These are phyloP conservation scores for Irpex sp. DNA, from an alignment of 1,284 basidiomycete genomes.

Conservation along the genomic window DNA sequence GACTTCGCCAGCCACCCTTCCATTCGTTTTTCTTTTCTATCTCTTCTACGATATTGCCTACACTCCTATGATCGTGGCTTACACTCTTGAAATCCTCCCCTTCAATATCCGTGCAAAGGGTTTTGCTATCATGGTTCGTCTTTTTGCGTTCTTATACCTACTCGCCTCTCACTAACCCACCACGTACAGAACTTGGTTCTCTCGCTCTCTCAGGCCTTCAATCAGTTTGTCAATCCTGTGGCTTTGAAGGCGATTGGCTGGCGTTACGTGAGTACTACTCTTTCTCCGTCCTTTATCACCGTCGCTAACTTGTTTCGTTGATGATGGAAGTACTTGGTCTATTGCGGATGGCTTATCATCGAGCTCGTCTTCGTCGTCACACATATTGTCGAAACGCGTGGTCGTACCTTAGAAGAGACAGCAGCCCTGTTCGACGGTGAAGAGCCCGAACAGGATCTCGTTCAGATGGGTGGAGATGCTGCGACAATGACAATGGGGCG, in stretches of 20 bases:
- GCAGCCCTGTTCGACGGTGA: conserved; percentile 60
- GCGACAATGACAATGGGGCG: conserved; percentile 36
- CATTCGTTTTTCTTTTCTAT: conserved; percentile 67
- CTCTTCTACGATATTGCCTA: conserved; percentile 66
- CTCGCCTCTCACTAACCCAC: not conserved
- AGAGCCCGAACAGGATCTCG: conserved; percentile 38
- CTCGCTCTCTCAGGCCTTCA: conserved; percentile 56
- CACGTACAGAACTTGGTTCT: conserved; percentile 47
- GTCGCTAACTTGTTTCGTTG: not conserved
- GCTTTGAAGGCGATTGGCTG: conserved; percentile 61
- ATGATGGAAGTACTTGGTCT: conserved; percentile 42
- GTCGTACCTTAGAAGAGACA: conserved; percentile 63
- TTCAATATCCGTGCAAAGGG: conserved; percentile 64
- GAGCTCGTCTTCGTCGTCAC: conserved; percentile 52
- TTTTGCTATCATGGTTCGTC: conserved; percentile 56
- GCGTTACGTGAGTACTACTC: conserved; percentile 45
- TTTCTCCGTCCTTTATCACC: not conserved
- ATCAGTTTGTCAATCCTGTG: conserved; percentile 71
- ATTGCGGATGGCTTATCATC: conserved; percentile 54
- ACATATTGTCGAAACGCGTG: conserved; percentile 57
- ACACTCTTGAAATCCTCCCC: conserved; percentile 65
- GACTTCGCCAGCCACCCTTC: conserved; percentile 46
- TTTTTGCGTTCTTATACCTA: not conserved
- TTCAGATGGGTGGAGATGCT: conserved; percentile 43
- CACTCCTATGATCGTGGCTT: conserved; percentile 57